phyloP scores from a whole-genome alignment of 2,329 filamentous ascomycete species.

The Endoconidiophora polonica region DNA sequence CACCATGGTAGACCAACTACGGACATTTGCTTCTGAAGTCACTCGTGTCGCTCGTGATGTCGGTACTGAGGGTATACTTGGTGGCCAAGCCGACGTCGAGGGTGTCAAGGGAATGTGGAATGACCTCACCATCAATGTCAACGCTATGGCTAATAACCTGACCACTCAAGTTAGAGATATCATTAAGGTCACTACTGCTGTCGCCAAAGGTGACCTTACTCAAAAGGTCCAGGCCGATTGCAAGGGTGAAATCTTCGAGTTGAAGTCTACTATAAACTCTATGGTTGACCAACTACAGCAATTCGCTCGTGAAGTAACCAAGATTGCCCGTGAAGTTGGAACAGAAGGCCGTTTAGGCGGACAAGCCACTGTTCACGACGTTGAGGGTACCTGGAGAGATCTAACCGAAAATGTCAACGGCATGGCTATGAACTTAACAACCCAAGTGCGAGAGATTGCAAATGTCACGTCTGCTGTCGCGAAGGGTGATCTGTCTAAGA shows the following conservation, averaged over 20 bases:
- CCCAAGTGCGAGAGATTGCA: constrained; percentile 93
- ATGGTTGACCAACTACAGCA: constrained; percentile 98
- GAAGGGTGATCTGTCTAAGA: constrained; percentile 83
- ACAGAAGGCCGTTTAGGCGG: constrained; percentile 89
- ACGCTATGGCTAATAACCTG: constrained; percentile 75
- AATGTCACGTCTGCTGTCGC: constrained; percentile 93
- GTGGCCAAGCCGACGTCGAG: constrained; percentile 68
- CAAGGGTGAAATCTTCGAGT: constrained; percentile 78
- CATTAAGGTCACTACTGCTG: constrained; percentile 60
- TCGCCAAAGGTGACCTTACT: constrained; percentile 74
- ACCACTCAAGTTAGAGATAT: constrained; percentile 90
- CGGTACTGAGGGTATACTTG: constrained; percentile 67
- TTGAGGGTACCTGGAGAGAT: constrained; percentile 93
- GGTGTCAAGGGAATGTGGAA: constrained; percentile 83
- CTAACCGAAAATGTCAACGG: constrained; percentile 92
- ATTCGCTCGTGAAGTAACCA: constrained; percentile 92
- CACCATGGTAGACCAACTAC: constrained; percentile 74
- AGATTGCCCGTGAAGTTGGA: constrained; percentile 88
- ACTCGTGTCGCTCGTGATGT: constrained; percentile 71
- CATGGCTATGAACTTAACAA: constrained; percentile 96
- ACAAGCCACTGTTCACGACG: constrained; percentile 88
- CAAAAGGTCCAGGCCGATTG: constrained; percentile 92
- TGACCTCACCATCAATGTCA: constrained; percentile 70
- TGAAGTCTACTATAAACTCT: constrained; percentile 97
- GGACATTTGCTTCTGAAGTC: constrained; percentile 71